Conservation (phyloP, 2,329 filamentous ascomycete genomes). For the Fusarium scirpi region DNA sequence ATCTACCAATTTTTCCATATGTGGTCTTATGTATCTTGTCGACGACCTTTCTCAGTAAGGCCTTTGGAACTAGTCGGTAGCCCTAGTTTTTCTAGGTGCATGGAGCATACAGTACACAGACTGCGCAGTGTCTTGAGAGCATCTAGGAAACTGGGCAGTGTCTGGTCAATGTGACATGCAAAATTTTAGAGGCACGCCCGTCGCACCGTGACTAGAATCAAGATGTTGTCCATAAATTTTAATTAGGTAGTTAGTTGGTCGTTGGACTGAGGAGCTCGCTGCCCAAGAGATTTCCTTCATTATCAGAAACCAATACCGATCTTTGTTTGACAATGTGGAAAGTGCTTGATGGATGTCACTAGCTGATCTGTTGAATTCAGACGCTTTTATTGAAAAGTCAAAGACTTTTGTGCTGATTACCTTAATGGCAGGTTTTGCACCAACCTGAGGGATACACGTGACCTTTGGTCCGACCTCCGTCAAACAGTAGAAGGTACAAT, state of each 20-base stretch:
- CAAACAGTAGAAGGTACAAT: background rate
- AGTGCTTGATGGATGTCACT: background rate
- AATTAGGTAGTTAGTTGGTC: background rate
- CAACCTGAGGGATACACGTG: conserved; percentile 7
- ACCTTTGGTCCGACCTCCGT: background rate
- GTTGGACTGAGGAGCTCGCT: background rate
- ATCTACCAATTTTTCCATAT: background rate
- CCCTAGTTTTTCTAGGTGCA: background rate
- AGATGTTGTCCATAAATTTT: background rate
- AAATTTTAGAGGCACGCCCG: background rate
- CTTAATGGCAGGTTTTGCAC: background rate
- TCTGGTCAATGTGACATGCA: background rate
- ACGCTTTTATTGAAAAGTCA: background rate
- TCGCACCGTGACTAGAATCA: background rate
- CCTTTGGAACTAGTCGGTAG: background rate
- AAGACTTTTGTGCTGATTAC: background rate
- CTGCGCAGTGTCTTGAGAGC: background rate
- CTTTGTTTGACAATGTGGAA: background rate
- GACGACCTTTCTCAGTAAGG: background rate
- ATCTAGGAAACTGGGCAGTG: background rate
- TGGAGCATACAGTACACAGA: background rate
- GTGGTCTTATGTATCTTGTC: background rate
- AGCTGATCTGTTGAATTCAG: background rate
- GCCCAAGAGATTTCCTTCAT: background rate
- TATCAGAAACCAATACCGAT: background rate